A percentile compares a stretch with the other conserved stretches of the same genome.
These are phyloP conservation scores for Irpex sp. DNA, from an alignment of 1,284 basidiomycete genomes.

Conservation along the genomic window DNA sequence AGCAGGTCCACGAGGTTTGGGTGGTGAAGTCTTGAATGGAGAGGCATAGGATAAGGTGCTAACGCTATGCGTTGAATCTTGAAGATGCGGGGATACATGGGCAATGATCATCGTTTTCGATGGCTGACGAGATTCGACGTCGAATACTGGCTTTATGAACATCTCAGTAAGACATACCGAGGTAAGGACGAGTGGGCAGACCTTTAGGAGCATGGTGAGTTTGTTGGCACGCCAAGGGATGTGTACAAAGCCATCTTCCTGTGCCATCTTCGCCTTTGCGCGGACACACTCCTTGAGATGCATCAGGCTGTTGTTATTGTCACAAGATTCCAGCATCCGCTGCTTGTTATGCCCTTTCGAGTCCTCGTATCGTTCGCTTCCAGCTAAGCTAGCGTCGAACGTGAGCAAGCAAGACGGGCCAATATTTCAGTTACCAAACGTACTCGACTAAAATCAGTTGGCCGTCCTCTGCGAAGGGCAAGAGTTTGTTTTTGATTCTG, in stretches of 20 bases:
- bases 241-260: conserved; percentile 34
- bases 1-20: conserved; percentile 23
- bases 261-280: conserved; percentile 32
- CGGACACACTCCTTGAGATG: conserved; percentile 35
- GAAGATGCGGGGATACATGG: conserved; percentile 34
- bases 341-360: conserved; percentile 31
- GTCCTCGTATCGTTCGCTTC: conserved; percentile 33
- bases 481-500: conserved; percentile 27
- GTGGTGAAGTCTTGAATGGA: conserved; percentile 28
- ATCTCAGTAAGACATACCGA: neutral
- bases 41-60: conserved; percentile 31
- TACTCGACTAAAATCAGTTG: conserved; percentile 34
- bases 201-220: conserved; percentile 34
- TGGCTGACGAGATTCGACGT: conserved; percentile 29
- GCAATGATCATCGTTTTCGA: conserved; percentile 32
- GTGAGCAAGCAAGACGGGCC: neutral
- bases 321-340: conserved; percentile 30
- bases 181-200: conserved; percentile 1
- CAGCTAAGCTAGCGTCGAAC: conserved; percentile 25
- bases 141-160: conserved; percentile 30
- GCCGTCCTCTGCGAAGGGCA: conserved; percentile 32
- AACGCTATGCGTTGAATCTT: conserved; percentile 30
- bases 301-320: conserved; percentile 35
- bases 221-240: conserved; percentile 33
- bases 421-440: neutral